Base-by-base conservation (phyloP, 345 rosid species). In the Rhodomyrtus tomentosa region DNA sequence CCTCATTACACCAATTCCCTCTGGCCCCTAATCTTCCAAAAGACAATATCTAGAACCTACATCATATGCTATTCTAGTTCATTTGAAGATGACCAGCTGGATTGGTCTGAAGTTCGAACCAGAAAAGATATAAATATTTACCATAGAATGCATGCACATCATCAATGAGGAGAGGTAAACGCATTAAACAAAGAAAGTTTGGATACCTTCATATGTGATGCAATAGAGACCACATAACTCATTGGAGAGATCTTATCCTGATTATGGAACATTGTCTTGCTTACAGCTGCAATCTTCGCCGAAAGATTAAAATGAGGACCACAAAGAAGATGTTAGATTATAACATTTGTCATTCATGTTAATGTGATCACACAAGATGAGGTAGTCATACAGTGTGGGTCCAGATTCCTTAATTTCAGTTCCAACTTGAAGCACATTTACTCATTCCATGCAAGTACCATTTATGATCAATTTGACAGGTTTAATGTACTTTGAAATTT, bases 221-320 rank as follows among this genome's bases (percentile, higher is more conserved):
- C 89, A 88, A 92, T 84, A 82, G 82, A 84, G 38, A 92, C 92
- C 76, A 87, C 90, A 88, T 94, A 95, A 81, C 87, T 86, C 62
- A 89, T 87, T 59, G 99, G 94, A 81, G 91, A 93, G 73, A 50
- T 85, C 89, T 95, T 95, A 89, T 95, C 98, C 87, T 91, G 95
- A 87, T 93, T 91, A 89, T 96, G 98, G 88, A 96, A 96, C 87
- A 82, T 83, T 27, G 93, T 92, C 94, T 95, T 95, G 25, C 93
- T 91, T 84, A 95, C 90, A 84, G 98, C 94, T 83, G 98, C 87
- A 85, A 96, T 96, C 99, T 96, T 90, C 91, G 89, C 82, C 76
- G 80, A 88, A 74, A 86, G 54, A 76, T 83, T 14, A 87, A 87
- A 48, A 87, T 58, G 73, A 89, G 85, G 82, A 88, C 84, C 82